These are phyloP conservation scores for Thecaphora thlaspeos DNA, from an alignment of 1,284 basidiomycete species.

Conservation along the genomic window DNA sequence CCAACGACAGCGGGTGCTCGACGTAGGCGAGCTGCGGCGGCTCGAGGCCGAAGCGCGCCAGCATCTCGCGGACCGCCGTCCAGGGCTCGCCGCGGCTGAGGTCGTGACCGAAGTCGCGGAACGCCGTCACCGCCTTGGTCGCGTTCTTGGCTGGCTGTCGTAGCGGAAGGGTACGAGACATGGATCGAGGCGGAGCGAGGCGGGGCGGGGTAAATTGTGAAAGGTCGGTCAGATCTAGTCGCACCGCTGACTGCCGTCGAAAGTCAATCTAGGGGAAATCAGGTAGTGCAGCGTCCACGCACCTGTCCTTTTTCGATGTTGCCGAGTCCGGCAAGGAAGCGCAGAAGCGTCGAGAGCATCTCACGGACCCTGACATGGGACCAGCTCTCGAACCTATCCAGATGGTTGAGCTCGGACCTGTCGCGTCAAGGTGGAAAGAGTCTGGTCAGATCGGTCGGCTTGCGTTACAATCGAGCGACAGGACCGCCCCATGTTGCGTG, in stretches of 20 bases:
- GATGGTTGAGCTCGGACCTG: conserved; percentile 21
- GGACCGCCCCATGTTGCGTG: too few species aligned
- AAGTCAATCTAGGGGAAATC: too few species aligned
- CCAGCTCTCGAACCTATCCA: conserved; percentile 46
- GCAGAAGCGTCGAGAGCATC: conserved; percentile 33
- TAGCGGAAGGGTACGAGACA: too few species aligned
- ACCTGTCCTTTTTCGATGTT: conserved; percentile 32
- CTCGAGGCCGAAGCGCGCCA: conserved; percentile 6
- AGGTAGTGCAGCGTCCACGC: neutral
- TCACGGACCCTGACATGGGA: conserved; percentile 32
- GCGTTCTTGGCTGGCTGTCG: conserved; percentile 19
- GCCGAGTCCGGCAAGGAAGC: conserved; percentile 31
- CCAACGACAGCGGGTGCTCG: conserved; percentile 23
- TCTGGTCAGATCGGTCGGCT: too few species aligned
- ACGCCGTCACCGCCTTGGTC: conserved; percentile 18
- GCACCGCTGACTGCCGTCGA: too few species aligned
- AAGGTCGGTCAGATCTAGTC: too few species aligned
- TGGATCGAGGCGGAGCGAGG: too few species aligned
- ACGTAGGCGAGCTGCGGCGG: conserved; percentile 17
- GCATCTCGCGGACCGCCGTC: conserved; percentile 24
- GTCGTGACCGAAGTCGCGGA: conserved; percentile 16
- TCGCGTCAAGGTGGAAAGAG: neutral
- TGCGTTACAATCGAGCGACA: too few species aligned
- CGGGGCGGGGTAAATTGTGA: too few species aligned
- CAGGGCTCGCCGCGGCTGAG: conserved; percentile 38